A percentile compares a stretch with the other conserved stretches of the same genome.
Conservation (phyloP, 2,329 filamentous ascomycete species). For the Colletotrichum cuscutae region DNA sequence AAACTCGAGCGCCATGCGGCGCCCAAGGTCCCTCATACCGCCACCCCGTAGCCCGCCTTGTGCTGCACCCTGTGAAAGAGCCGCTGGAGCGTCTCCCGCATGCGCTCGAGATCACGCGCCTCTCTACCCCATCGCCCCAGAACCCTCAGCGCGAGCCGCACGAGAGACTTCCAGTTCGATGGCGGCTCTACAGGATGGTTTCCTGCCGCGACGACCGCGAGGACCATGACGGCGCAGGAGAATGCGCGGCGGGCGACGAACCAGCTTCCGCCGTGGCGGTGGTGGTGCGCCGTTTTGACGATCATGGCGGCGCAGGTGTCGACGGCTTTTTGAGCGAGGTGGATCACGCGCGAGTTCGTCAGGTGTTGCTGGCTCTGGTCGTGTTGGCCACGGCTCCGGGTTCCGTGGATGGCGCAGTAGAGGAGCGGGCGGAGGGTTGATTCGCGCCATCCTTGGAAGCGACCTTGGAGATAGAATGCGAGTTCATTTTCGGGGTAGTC, state of each 20-base stretch:
- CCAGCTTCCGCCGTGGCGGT: slow-evolving; percentile 34
- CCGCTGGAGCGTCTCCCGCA: background rate
- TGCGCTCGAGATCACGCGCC: background rate
- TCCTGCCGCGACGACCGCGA: slow-evolving; percentile 39
- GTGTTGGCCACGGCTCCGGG: background rate
- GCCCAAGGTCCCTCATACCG: too few species aligned
- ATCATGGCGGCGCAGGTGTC: slow-evolving; percentile 25
- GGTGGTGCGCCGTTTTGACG: slow-evolving; percentile 17
- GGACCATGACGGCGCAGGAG: slow-evolving; percentile 16
- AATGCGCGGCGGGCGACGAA: slow-evolving; percentile 26
- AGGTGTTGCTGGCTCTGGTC: background rate
- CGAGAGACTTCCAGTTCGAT: background rate
- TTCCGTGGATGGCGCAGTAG: slow-evolving; percentile 32
- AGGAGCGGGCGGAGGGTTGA: slow-evolving; percentile 31
- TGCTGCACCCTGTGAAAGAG: background rate
- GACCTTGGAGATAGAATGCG: slow-evolving; percentile 30
- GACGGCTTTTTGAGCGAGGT: slow-evolving; percentile 29
- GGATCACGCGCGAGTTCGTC: background rate
- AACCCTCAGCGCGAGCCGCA: background rate
- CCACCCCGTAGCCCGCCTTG: background rate
- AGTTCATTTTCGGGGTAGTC: slow-evolving; percentile 29
- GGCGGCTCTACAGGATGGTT: background rate
- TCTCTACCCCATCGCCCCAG: background rate
- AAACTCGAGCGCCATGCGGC: too few species aligned
- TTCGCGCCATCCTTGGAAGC: slow-evolving; percentile 33